A percentile compares a stretch with the other conserved stretches of the same genome.
Evolutionary conservation across 2,329 filamentous ascomycete genomes (phyloP).

Genomic region (Cytospora leucostoma): DNA sequence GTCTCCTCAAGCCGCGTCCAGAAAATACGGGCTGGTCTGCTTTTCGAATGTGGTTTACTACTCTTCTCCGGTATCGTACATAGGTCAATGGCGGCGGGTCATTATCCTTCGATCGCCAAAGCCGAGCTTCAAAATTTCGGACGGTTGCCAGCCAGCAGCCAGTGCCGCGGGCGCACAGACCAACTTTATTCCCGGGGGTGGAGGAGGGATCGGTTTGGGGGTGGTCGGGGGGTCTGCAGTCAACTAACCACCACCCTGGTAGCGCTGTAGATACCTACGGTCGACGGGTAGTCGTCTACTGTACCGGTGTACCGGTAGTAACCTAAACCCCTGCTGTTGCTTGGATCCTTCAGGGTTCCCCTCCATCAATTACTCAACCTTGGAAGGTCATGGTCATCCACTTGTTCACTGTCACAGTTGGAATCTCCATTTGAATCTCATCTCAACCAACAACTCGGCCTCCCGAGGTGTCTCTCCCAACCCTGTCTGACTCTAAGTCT

Average conservation of each 20-base stretch:
- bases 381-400: too few species aligned
- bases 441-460: too few species aligned
- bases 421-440: too few species aligned
- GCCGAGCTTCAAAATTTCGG: constrained; percentile 2
- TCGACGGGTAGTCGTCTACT: too few species aligned
- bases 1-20: background rate
- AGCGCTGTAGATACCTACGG: too few species aligned
- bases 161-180: background rate
- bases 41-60: background rate
- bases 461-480: too few species aligned
- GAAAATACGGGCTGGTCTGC: background rate
- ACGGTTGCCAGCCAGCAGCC: background rate
- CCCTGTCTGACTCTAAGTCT: too few species aligned
- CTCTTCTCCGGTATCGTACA: background rate
- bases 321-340: too few species aligned
- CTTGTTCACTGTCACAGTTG: background rate
- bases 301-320: too few species aligned
- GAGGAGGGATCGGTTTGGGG: background rate
- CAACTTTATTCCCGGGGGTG: background rate
- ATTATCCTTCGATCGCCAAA: background rate
- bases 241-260: too few species aligned
- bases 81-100: background rate
- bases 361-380: background rate
- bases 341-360: too few species aligned
- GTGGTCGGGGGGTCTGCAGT: background rate